Evolutionary conservation across 2,329 filamentous ascomycete genomes (phyloP).

Genomic region (Verticillium nonalfalfae): DNA sequence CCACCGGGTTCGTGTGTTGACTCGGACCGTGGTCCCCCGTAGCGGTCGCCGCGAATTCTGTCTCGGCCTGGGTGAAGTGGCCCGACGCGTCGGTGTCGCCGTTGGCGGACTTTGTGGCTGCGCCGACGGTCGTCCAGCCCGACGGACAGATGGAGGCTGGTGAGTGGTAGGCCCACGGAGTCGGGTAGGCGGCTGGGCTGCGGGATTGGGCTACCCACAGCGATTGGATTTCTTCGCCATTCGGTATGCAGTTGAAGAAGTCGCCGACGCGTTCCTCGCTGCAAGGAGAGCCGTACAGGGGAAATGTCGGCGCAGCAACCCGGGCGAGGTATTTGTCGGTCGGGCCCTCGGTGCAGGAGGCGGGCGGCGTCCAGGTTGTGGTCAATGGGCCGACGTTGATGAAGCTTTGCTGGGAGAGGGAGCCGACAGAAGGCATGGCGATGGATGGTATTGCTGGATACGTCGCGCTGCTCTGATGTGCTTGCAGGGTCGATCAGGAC

Average conservation of each 20-base stretch:
- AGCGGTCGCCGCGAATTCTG: background rate
- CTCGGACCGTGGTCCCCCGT: background rate
- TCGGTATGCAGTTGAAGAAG: slow-evolving; percentile 15
- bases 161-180: slow-evolving; percentile 13
- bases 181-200: background rate
- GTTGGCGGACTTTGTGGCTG: slow-evolving; percentile 1
- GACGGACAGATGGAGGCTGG: slow-evolving; percentile 16
- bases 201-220: background rate
- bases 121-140: slow-evolving; percentile 17
- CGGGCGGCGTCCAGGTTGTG: slow-evolving; percentile 18
- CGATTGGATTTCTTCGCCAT: slow-evolving; percentile 1
- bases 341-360: slow-evolving; percentile 13
- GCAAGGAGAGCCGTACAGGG: slow-evolving; percentile 7
- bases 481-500: too few species aligned
- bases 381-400: slow-evolving; percentile 22
- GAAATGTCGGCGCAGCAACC: background rate
- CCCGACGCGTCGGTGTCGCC: background rate
- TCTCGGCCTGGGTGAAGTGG: background rate
- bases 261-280: background rate
- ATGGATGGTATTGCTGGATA: background rate
- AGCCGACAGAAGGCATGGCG: slow-evolving; percentile 18
- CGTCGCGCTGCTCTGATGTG: background rate
- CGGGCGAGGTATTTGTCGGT: slow-evolving; percentile 2
- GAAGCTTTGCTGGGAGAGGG: slow-evolving; percentile 10
- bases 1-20: background rate